phyloP scores from a whole-genome alignment of 306 rosid genomes.

The Ochetophila trinervis region DNA sequence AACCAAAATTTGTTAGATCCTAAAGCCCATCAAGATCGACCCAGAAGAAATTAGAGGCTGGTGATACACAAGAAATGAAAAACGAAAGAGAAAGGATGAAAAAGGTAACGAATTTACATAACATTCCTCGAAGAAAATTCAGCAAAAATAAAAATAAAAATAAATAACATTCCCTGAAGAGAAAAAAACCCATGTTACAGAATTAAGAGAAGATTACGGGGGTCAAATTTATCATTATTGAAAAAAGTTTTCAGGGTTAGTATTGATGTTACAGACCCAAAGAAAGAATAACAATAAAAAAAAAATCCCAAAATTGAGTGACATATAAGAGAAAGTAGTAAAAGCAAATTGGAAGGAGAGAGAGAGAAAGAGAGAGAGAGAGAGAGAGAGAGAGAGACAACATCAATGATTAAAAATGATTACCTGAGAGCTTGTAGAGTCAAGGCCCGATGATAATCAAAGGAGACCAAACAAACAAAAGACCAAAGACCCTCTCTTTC shows the following conservation, averaged over 20 bases:
- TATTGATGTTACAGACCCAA: neutral
- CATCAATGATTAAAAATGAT: constrained; percentile 31
- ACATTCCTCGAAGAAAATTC: too few relatives aligned
- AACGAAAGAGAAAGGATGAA: constrained; percentile 7
- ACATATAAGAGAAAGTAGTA: neutral
- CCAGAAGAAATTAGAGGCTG: neutral
- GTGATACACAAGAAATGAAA: neutral
- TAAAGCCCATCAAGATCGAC: constrained; percentile 16
- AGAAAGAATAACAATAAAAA: neutral
- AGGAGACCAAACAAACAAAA: constrained; percentile 6
- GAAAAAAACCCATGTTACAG: constrained; percentile 4
- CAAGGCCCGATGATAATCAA: constrained; percentile 24
- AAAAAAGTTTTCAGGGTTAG: constrained; percentile 9
- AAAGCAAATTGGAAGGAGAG: constrained; percentile 6
- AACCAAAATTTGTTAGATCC: constrained; percentile 15
- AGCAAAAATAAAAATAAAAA: too few relatives aligned
- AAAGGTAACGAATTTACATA: neutral
- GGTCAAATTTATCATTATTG: constrained; percentile 10
- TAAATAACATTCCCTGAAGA: too few relatives aligned
- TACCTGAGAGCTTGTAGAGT: constrained; percentile 45
- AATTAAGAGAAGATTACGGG: constrained; percentile 9
- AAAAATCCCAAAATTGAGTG: constrained; percentile 14
- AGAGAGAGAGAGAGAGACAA: neutral
- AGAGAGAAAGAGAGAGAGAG: neutral
- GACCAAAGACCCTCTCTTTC: constrained; percentile 20